These are phyloP conservation scores for Pistacia atlantica DNA, from an alignment of 345 rosid genomes.

Conservation along the genomic window DNA sequence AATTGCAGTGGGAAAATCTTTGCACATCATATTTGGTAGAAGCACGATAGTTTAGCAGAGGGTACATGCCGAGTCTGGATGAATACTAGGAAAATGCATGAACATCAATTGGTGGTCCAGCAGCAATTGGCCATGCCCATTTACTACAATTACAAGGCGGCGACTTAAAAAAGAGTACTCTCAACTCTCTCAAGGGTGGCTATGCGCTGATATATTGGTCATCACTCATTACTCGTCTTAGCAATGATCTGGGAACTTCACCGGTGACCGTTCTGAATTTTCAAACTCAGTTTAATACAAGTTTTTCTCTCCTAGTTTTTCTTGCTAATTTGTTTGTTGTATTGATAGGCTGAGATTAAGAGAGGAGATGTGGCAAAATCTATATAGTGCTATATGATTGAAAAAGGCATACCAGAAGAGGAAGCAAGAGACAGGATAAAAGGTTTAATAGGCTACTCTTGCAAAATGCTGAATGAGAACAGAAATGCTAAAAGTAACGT, in stretches of 20 bases:
- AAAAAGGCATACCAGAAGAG: not conserved
- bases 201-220: constrained; percentile 4
- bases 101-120: constrained; percentile 13
- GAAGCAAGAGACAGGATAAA: constrained; percentile 21
- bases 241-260: constrained; percentile 14
- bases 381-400: constrained; percentile 19
- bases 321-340: not conserved
- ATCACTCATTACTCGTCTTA: not conserved
- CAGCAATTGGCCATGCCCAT: constrained; percentile 5
- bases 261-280: not conserved
- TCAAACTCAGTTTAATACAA: not conserved
- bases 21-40: constrained; percentile 12
- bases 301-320: not conserved
- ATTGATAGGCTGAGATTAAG: constrained; percentile 15
- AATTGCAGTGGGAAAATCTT: constrained; percentile 13
- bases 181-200: not conserved
- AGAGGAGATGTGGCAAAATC: constrained; percentile 24
- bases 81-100: constrained; percentile 6
- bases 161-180: not conserved
- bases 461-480: constrained; percentile 18
- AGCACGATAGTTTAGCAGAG: not conserved
- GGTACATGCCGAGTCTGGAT: not conserved
- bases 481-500: not conserved
- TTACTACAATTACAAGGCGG: not conserved
- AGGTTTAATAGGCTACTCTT: not conserved